Percentiles rank a stretch among this genome's conserved stretches.
Evolutionary conservation across 225 moss, liverwort and hornwort species (phyloP).

Genomic region (Polytrichum formosum): DNA sequence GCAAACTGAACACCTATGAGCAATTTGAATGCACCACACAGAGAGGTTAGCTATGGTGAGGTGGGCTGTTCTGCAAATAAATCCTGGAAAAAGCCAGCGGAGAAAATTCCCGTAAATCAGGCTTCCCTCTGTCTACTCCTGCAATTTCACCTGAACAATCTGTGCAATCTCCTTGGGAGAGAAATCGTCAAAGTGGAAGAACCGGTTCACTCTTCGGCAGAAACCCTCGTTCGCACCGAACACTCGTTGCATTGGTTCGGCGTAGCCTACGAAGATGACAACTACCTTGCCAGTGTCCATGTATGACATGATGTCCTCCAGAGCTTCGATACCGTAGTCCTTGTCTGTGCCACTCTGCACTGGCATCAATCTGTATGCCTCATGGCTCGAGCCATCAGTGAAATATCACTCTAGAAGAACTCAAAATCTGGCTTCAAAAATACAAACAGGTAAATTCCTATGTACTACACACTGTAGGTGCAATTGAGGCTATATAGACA

Average conservation of each 20-base stretch:
- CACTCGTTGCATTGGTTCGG: conserved; percentile 27
- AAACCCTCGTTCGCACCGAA: conserved; percentile 27
- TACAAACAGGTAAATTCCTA: too few species aligned
- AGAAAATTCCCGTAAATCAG: conserved; percentile 22
- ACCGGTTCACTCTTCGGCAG: conserved; percentile 22
- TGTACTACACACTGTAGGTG: too few species aligned
- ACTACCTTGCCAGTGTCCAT: conserved; percentile 28
- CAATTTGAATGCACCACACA: too few species aligned
- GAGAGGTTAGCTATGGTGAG: too few species aligned
- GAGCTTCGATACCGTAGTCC: conserved; percentile 26
- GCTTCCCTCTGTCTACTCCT: conserved; percentile 6
- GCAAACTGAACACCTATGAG: too few species aligned
- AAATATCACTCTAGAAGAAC: too few species aligned
- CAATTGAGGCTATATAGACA: too few species aligned
- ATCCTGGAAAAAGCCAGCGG: too few species aligned
- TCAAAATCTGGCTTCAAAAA: too few species aligned
- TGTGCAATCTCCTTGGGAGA: conserved; percentile 21
- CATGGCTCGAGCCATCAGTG: too few species aligned
- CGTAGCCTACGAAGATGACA: conserved; percentile 31
- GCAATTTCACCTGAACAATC: conserved; percentile 25
- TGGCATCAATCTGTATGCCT: conserved; percentile 31
- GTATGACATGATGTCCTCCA: conserved; percentile 28
- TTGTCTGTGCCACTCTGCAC: conserved; percentile 12
- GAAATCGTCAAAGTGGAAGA: conserved; percentile 23
- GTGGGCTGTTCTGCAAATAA: conserved; percentile 8